Evolutionary conservation across 83 land plant genomes (phyloP), one percentile per base, ranked within the genome.

Genomic region (Picea mariana): DNA sequence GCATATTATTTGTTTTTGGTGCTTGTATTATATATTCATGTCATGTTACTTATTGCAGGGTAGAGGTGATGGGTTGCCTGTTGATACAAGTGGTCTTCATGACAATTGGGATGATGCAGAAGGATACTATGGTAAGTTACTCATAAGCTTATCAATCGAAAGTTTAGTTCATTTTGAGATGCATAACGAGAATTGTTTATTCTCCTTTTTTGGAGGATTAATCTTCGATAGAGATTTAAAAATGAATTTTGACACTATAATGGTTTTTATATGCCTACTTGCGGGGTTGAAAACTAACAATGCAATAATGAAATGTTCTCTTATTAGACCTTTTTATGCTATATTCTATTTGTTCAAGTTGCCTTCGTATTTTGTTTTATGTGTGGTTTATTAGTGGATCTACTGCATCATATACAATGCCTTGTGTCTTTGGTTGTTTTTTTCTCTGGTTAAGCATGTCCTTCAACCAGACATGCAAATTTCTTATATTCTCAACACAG

Each of bases 61-160:
- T 17, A 97, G 89, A 89, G 94, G 88, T 40, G 97, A 95, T 72
- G 92, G 92, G 24, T 49, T 90, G 62, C 89, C 81, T 49, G 77
- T 96, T 77, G 94, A 94, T 73, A 95, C 89, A 81, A 96, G 94
- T 81, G 95, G 95, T 47, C 91, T 97, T 79, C 87, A 93, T 83
- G 99, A 97, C 85, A 97, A 97, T 81, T 97, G 99, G 99, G 99
- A 97, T 87, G 99, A 97, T 90, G 90, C 95, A 44, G 98, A 97
- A 75, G 99, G 99, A 18, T 96, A 96, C 71, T 97, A 97, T 82
- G 67, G 99, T 97, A 89, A 91, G 97, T 87, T 42, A 44, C 15
- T 27, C 59, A 8, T 3, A 63, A 23, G 21, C 26, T 11, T 40
- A 17, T 6, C n/a, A 16, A 27, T 82, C 6, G 15, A 58, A 12